phyloP scores from a whole-genome alignment of 2,329 filamentous ascomycete genomes.

The Pseudogymnoascus sp. region DNA sequence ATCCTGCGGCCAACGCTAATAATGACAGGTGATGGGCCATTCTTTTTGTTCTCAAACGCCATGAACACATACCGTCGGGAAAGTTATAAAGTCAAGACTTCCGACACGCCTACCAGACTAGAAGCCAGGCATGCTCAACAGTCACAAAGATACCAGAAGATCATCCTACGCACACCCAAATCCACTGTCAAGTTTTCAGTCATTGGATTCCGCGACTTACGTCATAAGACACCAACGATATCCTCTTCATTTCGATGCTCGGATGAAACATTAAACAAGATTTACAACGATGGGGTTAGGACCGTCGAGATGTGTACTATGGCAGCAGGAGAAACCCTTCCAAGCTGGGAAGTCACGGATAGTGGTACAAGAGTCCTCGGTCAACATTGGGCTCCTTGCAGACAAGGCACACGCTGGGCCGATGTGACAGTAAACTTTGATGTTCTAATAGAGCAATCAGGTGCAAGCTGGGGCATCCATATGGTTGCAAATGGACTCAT shows the following conservation, averaged over 20 bases:
- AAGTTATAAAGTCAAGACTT: conserved; percentile 13
- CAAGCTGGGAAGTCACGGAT: conserved; percentile 20
- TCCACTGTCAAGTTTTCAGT: conserved; percentile 16
- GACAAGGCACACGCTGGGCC: conserved; percentile 19
- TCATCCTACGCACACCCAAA: conserved; percentile 18
- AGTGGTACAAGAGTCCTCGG: conserved; percentile 16
- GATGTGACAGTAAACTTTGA: conserved; percentile 17
- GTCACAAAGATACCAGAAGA: conserved; percentile 20
- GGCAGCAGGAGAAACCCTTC: conserved; percentile 17
- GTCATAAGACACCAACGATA: conserved; percentile 12
- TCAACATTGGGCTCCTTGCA: conserved; percentile 21
- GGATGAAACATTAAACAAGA: conserved; percentile 18
- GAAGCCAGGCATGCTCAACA: conserved; percentile 17
- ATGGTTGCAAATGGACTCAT: conserved; percentile 23
- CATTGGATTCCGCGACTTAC: conserved; percentile 16
- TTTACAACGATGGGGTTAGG: conserved; percentile 19
- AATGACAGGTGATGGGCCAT: conserved; percentile 20
- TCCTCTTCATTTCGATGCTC: conserved; percentile 18
- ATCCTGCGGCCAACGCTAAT: neutral
- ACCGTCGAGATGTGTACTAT: conserved; percentile 21
- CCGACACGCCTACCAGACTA: conserved; percentile 9
- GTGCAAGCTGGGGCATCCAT: conserved; percentile 20
- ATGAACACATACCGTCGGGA: conserved; percentile 21
- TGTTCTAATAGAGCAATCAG: conserved; percentile 16
- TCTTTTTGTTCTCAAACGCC: conserved; percentile 22